Evolutionary conservation across 2,329 filamentous ascomycete genomes (phyloP).

Genomic region (Arthrobotrys sinensis): DNA sequence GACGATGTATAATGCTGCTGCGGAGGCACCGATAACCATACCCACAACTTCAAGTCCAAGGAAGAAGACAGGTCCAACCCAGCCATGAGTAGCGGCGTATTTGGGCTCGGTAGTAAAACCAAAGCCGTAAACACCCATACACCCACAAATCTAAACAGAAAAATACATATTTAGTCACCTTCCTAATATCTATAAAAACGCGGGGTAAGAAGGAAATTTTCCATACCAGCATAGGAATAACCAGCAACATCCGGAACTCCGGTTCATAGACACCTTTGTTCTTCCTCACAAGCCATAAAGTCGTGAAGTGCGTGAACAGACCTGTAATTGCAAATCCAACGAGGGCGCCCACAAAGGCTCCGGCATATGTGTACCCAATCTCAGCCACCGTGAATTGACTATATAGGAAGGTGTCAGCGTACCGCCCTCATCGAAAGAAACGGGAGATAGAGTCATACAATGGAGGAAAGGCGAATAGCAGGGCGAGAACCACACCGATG

Average conservation of each 20-base stretch:
- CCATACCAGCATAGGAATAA: constrained; percentile 81
- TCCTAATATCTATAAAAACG: constrained; percentile 20
- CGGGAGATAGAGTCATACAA: constrained; percentile 45
- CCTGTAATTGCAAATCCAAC: constrained; percentile 84
- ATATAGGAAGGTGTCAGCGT: constrained; percentile 74
- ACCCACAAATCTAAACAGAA: constrained; percentile 45
- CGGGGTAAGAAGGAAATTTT: constrained; percentile 75
- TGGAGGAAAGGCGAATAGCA: constrained; percentile 58
- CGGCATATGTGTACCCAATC: constrained; percentile 89
- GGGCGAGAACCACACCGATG: constrained; percentile 84
- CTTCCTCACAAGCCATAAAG: constrained; percentile 77
- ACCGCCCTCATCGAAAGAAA: background rate
- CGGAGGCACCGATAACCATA: constrained; percentile 92
- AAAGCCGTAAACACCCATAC: constrained; percentile 77
- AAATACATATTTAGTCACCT: constrained; percentile 4
- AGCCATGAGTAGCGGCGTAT: constrained; percentile 76
- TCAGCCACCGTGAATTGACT: constrained; percentile 84
- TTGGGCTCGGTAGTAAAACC: constrained; percentile 77
- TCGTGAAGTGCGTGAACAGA: constrained; percentile 79
- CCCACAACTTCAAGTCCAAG: constrained; percentile 87
- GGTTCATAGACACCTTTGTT: constrained; percentile 91
- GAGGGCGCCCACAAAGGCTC: constrained; percentile 86
- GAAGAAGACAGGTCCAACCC: constrained; percentile 83
- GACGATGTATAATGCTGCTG: constrained; percentile 88
- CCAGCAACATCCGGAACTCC: constrained; percentile 84